phyloP scores from a whole-genome alignment of 2,329 filamentous ascomycete genomes.

The Metarhizium brunneum region DNA sequence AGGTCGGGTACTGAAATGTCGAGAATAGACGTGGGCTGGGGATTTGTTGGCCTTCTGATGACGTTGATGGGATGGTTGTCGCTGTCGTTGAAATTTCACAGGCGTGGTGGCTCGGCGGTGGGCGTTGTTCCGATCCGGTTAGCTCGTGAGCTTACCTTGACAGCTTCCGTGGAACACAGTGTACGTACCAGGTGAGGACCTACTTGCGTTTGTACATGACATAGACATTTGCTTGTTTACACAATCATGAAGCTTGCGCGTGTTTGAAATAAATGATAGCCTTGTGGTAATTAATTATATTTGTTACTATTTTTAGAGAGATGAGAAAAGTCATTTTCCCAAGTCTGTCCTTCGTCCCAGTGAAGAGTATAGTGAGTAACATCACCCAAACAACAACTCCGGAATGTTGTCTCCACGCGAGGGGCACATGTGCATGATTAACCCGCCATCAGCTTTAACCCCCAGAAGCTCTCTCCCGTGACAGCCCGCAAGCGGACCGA shows the following conservation, averaged over 20 bases:
- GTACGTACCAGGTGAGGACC: too few species aligned
- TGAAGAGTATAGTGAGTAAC: background rate
- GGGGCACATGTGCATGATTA: background rate
- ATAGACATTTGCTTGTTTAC: too few species aligned
- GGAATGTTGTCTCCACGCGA: background rate
- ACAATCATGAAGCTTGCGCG: too few species aligned
- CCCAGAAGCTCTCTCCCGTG: slow-evolving; percentile 6
- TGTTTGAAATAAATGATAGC: too few species aligned
- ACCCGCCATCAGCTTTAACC: slow-evolving; percentile 11
- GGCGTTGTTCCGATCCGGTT: slow-evolving; percentile 21
- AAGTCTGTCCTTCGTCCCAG: background rate
- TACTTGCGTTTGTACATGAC: too few species aligned
- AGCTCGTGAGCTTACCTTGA: background rate
- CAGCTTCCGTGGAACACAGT: too few species aligned
- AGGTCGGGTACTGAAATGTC: background rate
- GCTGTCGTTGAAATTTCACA: slow-evolving; percentile 11
- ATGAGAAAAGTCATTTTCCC: background rate
- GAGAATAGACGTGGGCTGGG: background rate
- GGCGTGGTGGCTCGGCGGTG: slow-evolving; percentile 7
- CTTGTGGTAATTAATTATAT: too few species aligned
- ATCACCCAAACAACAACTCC: background rate
- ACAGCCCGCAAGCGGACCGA: slow-evolving; percentile 1
- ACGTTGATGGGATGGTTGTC: background rate
- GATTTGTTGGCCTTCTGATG: background rate
- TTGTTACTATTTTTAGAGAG: too few species aligned